Evolutionary conservation across 495 filamentous ascomycete species (phyloP).

Genomic region (Neurospora africana): DNA sequence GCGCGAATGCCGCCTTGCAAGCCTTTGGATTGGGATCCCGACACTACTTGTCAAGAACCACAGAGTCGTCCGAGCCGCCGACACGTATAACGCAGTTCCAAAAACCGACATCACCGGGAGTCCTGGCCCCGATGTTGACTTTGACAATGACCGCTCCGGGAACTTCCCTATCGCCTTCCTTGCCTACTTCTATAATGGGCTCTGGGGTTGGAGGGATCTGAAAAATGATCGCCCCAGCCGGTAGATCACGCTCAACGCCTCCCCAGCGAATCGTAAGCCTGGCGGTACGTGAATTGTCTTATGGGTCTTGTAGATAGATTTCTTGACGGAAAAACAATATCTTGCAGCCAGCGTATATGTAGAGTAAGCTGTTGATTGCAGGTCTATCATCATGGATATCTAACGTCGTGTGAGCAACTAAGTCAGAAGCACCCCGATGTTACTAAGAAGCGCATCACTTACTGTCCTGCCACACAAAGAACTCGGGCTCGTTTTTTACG

Average conservation of each 20-base stretch:
- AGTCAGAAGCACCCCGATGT: not conserved
- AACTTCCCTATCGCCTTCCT: constrained; percentile 40
- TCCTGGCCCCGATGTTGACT: constrained; percentile 34
- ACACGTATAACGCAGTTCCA: constrained; percentile 49
- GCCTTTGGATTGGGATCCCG: constrained; percentile 14
- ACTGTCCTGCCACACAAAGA: constrained; percentile 25
- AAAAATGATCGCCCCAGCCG: constrained; percentile 38
- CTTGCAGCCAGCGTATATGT: constrained; percentile 25
- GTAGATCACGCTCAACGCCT: constrained; percentile 32
- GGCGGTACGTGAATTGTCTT: constrained; percentile 43
- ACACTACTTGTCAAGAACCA: constrained; percentile 29
- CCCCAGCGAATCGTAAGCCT: constrained; percentile 39
- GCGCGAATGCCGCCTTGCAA: constrained; percentile 43
- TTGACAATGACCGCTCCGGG: constrained; percentile 41
- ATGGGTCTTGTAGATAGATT: constrained; percentile 35
- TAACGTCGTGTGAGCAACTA: not conserved
- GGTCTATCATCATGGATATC: constrained; percentile 28
- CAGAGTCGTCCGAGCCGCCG: constrained; percentile 33
- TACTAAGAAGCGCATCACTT: not conserved
- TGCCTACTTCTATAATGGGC: constrained; percentile 47
- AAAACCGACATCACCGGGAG: constrained; percentile 41
- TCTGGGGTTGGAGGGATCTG: constrained; percentile 37
- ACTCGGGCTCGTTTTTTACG: constrained; percentile 26
- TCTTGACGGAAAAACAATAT: constrained; percentile 38
- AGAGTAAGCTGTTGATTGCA: constrained; percentile 29